These are phyloP conservation scores for Parastagonospora nodorum DNA, from an alignment of 2,329 filamentous ascomycete genomes.

Conservation along the genomic window DNA sequence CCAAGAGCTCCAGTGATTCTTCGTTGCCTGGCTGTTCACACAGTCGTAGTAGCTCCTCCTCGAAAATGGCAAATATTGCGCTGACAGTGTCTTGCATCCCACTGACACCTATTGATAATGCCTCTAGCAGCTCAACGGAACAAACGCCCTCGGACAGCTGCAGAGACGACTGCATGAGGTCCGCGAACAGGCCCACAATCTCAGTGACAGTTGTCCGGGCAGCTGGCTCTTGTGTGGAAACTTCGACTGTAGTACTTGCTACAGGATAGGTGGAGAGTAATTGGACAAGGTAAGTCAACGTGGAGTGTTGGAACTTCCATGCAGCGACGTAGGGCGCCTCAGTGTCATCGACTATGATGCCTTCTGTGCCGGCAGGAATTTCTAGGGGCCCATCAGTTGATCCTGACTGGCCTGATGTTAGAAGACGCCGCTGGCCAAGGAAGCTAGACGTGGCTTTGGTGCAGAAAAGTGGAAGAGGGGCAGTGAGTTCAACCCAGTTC, in stretches of 20 bases:
- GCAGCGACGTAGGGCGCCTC: slow-evolving; percentile 75
- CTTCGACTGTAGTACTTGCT: slow-evolving; percentile 57
- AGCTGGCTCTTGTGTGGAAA: slow-evolving; percentile 53
- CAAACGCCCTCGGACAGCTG: slow-evolving; percentile 33
- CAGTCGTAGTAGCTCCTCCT: slow-evolving; percentile 63
- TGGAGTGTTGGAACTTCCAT: slow-evolving; percentile 77
- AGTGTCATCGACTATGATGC: slow-evolving; percentile 73
- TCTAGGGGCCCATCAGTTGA: slow-evolving; percentile 55
- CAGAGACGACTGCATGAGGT: slow-evolving; percentile 61
- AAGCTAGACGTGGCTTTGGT: slow-evolving; percentile 20
- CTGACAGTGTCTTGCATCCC: slow-evolving; percentile 74
- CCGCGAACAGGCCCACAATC: slow-evolving; percentile 74
- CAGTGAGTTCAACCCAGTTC: slow-evolving; percentile 73
- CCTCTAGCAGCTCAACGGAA: slow-evolving; percentile 35
- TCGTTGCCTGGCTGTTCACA: slow-evolving; percentile 61
- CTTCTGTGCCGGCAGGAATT: slow-evolving; percentile 69
- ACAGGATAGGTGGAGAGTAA: slow-evolving; percentile 70
- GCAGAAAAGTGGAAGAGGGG: slow-evolving; percentile 68
- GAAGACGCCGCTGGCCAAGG: slow-evolving; percentile 29
- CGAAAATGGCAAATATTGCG: slow-evolving; percentile 84
- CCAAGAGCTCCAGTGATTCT: slow-evolving; percentile 68
- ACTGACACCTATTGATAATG: slow-evolving; percentile 47
- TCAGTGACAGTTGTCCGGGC: slow-evolving; percentile 70
- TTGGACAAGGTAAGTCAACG: slow-evolving; percentile 77
- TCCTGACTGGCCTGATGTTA: slow-evolving; percentile 17